Evolutionary conservation across 1,284 basidiomycete species (phyloP), one percentile per base, ranked within the genome.

Genomic region (Mycosarcoma mackinlayi): DNA sequence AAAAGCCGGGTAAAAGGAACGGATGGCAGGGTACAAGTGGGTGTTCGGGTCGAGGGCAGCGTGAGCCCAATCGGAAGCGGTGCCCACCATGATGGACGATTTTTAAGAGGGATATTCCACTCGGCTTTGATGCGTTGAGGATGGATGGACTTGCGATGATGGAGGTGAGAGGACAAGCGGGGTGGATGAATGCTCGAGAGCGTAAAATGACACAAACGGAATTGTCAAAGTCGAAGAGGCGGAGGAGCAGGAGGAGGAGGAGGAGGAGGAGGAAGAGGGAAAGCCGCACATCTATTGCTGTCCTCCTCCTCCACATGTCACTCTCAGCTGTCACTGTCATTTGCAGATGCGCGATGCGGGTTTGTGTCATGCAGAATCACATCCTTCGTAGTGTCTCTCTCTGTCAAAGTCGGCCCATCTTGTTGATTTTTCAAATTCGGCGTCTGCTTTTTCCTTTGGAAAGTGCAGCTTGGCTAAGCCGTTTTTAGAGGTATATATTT

Each of bases 21-120:
- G 58, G 45, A 72, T 45, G 30, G 69, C 54, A 3, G 73, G 73
- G 28, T 73, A 27, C 16, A 75, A 55, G 18, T 75, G 69, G 27
- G 65, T 68, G 25, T 34, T 9, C 4, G 69, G 62, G 37, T 73
- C 60, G 25, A 75, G 60, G 35, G 62, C 69, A 16, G 69, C 59
- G 33, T 75, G 73, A 4, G 61, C 64, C 69, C 69, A 72, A n/a
- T 21, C 19, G n/a, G 46, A 40, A 34, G 52, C 24, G 9, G 63
- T 48, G 41, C 59, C 51, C 14, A 50, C 42, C 59, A 63, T 59
- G 28, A 25, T 66, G 38, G 30, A 38, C 21, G 13, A 34, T 25
- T 3, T 6, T 28, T 35, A 16, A 6, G 16, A n/a, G 33, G n/a
- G 33, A 35, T n/a, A n/a, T n/a, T n/a, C n/a, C n/a, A n/a, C n/a